phyloP scores from a whole-genome alignment of 441 rosid genomes.

The Syzygium malaccense region DNA sequence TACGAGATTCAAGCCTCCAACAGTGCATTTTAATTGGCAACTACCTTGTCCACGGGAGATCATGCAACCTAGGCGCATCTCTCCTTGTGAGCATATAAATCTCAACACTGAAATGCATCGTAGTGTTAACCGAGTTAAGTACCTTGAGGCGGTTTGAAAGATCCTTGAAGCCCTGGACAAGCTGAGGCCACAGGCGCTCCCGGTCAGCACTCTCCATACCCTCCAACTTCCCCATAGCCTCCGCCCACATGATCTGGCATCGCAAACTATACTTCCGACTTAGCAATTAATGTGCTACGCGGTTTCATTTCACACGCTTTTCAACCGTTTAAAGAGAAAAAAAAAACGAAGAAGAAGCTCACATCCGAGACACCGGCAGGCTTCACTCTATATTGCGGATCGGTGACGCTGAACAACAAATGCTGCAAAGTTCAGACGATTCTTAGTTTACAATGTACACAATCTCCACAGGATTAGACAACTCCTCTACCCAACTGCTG shows the following conservation, averaged over 20 bases:
- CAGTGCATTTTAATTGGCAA: neutral
- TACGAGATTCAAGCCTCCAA: neutral
- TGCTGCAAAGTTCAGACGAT: conserved; percentile 41
- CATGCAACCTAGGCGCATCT: neutral
- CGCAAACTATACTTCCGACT: conserved; percentile 33
- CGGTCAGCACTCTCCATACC: conserved; percentile 89
- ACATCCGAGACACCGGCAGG: conserved; percentile 95
- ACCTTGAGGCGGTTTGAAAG: conserved; percentile 95
- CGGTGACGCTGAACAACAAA: conserved; percentile 89
- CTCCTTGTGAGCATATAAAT: neutral
- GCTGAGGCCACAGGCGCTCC: conserved; percentile 98
- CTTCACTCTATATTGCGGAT: conserved; percentile 68
- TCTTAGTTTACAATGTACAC: neutral
- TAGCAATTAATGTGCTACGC: conserved; percentile 4
- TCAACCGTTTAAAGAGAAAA: neutral
- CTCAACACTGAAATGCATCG: neutral
- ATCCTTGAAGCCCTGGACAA: conserved; percentile 95
- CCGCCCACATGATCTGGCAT: conserved; percentile 96
- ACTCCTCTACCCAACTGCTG: neutral
- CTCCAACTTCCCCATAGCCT: conserved; percentile 91
- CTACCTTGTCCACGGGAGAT: neutral
- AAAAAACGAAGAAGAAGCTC: conserved; percentile 23
- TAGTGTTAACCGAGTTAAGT: neutral
- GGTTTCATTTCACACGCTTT: neutral
- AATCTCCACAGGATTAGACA: neutral